Evolutionary conservation across 805 yeast genomes (phyloP), one percentile per base, ranked within the genome.

Genomic region (Candida coquimbonensis): DNA sequence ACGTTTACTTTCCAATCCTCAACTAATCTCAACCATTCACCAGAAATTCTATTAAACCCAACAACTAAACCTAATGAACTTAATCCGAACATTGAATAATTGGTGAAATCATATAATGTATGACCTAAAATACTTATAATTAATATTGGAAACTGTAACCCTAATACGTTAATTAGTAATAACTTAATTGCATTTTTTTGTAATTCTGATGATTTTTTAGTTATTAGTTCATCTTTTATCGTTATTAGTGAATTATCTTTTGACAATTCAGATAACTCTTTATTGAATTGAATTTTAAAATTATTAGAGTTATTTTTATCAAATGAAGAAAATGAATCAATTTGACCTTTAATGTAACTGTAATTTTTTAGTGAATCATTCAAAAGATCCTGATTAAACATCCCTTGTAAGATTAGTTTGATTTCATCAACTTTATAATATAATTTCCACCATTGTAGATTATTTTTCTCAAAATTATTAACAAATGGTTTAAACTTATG

Each of bases 341-440:
- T 58, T 36, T 59, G 57, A 5, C 69, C 69, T n/a, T 60, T 58
- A n/a, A 64, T 52, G 38, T 60, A 59, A 36, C 62, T 55, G 38
- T 61, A 56, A 39, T 53, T 55, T 24, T 55, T 55, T 21, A 56
- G 40, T 33, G 66, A 58, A 21, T 56, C 56, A 17, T 56, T 52
- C 41, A 63, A 41, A 7, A 57, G 43, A 1, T 58, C 59, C 3
- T 53, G 43, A 24, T 57, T 50, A 12, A 64, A 47, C 60, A 63
- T 53, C 33, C 56, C 54, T 16, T 57, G 52, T 3, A 65, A 38
- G 17, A 56, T 52, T 38, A 51, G 51, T 38, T 58, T 59, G 17
- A 64, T 48, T 38, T 57, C 62, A 47, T 64, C 67, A 21, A 60
- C 60, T 36, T 59, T 55, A 11, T 57, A 50, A 50, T 64, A 64